A percentile compares a stretch with the other conserved stretches of the same genome.
Conservation (phyloP, 495 filamentous ascomycete species). For the Diplogelasinospora grovesii region DNA sequence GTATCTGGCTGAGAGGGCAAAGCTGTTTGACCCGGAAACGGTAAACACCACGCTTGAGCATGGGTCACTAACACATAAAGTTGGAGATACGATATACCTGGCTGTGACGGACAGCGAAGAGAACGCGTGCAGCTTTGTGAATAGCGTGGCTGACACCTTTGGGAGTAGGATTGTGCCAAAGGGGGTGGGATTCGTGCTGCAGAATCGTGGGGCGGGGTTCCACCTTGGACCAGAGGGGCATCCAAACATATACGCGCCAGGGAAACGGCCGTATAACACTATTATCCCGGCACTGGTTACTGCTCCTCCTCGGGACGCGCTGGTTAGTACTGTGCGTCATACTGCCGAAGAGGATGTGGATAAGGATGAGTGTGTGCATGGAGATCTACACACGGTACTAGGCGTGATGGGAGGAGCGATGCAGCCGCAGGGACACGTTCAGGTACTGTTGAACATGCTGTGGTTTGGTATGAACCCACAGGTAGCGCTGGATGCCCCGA, state of each 20-base stretch:
- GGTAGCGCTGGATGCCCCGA: constrained; percentile 69
- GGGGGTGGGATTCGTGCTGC: constrained; percentile 68
- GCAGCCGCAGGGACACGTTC: constrained; percentile 86
- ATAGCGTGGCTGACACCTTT: constrained; percentile 72
- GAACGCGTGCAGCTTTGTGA: constrained; percentile 81
- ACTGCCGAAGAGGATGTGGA: too few species aligned
- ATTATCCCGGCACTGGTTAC: constrained; percentile 83
- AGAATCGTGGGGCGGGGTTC: constrained; percentile 76
- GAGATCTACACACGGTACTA: constrained; percentile 61
- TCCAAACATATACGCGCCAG: constrained; percentile 63
- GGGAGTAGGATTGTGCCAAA: constrained; percentile 69
- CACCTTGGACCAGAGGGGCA: constrained; percentile 46
- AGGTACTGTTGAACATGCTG: constrained; percentile 76
- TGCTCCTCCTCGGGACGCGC: too few species aligned
- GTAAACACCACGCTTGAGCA: constrained; percentile 24
- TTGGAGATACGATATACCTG: constrained; percentile 74
- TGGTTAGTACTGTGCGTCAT: too few species aligned
- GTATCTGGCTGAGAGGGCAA: constrained; percentile 11
- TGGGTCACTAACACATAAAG: constrained; percentile 35
- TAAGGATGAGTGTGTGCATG: constrained; percentile 34
- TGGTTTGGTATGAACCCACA: constrained; percentile 73
- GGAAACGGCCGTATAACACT: constrained; percentile 78
- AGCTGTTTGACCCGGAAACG: constrained; percentile 7
- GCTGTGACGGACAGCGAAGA: constrained; percentile 64
- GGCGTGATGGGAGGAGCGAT: constrained; percentile 90